phyloP scores from a whole-genome alignment of 768 basidiomycete genomes.

The Candolleomyces aberdarensis region DNA sequence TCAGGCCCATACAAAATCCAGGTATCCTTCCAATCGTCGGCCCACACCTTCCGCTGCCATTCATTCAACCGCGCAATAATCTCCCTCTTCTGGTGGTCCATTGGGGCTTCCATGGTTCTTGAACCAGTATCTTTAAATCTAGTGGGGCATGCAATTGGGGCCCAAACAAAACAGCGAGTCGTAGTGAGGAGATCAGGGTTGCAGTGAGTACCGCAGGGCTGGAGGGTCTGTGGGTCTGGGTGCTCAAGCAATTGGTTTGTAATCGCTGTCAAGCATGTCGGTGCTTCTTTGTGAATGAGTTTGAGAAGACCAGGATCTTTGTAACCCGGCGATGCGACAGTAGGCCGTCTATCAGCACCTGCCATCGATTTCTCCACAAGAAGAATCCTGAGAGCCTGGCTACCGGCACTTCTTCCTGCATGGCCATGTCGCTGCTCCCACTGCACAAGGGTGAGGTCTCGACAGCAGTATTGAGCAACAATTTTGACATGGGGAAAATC shows the following conservation, averaged over 20 bases:
- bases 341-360: slow-evolving; percentile 6
- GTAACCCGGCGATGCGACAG: not conserved
- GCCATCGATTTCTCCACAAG: slow-evolving; percentile 14
- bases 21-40: slow-evolving; percentile 9
- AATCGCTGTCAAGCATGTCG: not conserved
- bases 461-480: slow-evolving; percentile 15
- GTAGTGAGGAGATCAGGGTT: not conserved
- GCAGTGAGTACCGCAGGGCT: slow-evolving; percentile 11
- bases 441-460: slow-evolving; percentile 11
- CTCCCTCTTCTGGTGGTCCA: not conserved
- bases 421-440: slow-evolving; percentile 13
- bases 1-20: slow-evolving; percentile 11
- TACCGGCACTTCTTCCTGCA: slow-evolving; percentile 4
- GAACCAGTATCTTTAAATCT: not conserved
- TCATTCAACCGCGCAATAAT: not conserved
- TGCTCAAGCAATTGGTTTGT: not conserved
- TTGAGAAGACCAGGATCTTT: slow-evolving; percentile 10
- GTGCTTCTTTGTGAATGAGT: not conserved
- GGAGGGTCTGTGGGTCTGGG: not conserved
- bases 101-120: not conserved
- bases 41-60: slow-evolving; percentile 7
- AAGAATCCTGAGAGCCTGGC: slow-evolving; percentile 5
- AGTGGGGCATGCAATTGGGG: not conserved
- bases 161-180: not conserved
- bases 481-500: slow-evolving; percentile 1